phyloP scores from a whole-genome alignment of 2,329 filamentous ascomycete genomes.

The Ascochyta viciae-villosae region DNA sequence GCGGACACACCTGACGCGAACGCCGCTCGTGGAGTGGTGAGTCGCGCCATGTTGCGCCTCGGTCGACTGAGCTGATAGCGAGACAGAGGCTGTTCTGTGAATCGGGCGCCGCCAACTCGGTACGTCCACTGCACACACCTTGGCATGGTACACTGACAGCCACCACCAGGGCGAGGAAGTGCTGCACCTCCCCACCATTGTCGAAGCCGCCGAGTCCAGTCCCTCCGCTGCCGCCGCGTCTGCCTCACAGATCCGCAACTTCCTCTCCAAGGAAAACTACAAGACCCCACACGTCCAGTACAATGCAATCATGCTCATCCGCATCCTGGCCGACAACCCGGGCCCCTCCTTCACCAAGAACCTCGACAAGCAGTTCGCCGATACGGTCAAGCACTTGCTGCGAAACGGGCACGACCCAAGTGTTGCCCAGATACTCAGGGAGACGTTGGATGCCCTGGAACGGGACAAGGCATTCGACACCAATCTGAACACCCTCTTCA shows the following conservation, averaged over 20 bases:
- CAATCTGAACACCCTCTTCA: conserved; percentile 71
- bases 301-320: conserved; percentile 93
- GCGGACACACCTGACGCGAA: conserved; percentile 72
- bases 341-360: conserved; percentile 90
- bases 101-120: conserved; percentile 65
- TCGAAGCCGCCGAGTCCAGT: conserved; percentile 93
- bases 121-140: conserved; percentile 19
- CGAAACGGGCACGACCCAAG: conserved; percentile 73
- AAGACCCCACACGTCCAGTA: conserved; percentile 78
- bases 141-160: conserved; percentile 20
- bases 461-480: conserved; percentile 75
- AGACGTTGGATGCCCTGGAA: conserved; percentile 83
- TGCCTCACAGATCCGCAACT: conserved; percentile 81
- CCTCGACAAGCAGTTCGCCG: conserved; percentile 83
- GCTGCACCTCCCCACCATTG: conserved; percentile 88
- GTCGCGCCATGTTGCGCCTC: conserved; percentile 39
- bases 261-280: conserved; percentile 74
- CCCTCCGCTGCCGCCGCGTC: conserved; percentile 84
- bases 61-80: conserved; percentile 12
- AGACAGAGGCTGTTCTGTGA: conserved; percentile 80
- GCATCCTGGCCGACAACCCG: conserved; percentile 92
- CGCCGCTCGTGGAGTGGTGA: conserved; percentile 71
- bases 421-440: conserved; percentile 84
- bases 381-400: conserved; percentile 76
- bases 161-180: conserved; percentile 78